Conservation (phyloP, 202 grass and related monocot genomes). For the Cymbopogon flexuosus region DNA sequence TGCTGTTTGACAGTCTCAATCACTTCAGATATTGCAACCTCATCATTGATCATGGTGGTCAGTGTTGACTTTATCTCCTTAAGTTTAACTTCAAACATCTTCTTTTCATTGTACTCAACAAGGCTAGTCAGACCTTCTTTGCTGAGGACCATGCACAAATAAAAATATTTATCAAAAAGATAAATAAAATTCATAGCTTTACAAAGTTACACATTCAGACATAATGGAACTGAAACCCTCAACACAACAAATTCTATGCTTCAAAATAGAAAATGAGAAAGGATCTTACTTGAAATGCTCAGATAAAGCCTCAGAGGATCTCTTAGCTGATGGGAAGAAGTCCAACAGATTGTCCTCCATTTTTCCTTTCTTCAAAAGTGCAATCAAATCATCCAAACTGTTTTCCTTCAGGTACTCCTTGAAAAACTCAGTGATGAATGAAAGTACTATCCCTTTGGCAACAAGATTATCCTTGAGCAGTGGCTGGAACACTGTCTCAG, state of each 20-base stretch:
- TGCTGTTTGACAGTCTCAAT: conserved; percentile 73
- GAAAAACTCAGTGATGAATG: conserved; percentile 75
- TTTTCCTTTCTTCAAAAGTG: conserved; percentile 80
- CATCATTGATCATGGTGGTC: conserved; percentile 70
- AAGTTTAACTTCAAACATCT: conserved; percentile 90
- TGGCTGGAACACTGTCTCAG: conserved; percentile 82
- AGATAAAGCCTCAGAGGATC: conserved; percentile 59
- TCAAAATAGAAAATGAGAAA: conserved; percentile 6
- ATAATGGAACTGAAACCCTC: not conserved
- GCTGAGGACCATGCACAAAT: conserved; percentile 37
- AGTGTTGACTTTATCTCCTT: conserved; percentile 85
- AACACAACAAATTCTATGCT: not conserved
- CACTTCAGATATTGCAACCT: conserved; percentile 67
- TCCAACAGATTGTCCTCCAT: conserved; percentile 83
- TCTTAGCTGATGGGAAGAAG: conserved; percentile 69
- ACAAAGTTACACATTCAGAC: not conserved
- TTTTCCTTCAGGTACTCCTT: conserved; percentile 81
- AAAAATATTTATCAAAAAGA: conserved; percentile 19
- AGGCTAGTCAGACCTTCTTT: conserved; percentile 72
- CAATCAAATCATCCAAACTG: conserved; percentile 82
- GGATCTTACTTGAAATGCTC: conserved; percentile 73
- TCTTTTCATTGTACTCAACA: conserved; percentile 85
- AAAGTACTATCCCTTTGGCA: conserved; percentile 84
- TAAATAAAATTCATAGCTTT: not conserved
- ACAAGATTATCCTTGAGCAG: conserved; percentile 84